A percentile compares a stretch with the other conserved stretches of the same genome.
phyloP scores from a whole-genome alignment of 345 rosid genomes.

The Stellera chamaejasme region DNA sequence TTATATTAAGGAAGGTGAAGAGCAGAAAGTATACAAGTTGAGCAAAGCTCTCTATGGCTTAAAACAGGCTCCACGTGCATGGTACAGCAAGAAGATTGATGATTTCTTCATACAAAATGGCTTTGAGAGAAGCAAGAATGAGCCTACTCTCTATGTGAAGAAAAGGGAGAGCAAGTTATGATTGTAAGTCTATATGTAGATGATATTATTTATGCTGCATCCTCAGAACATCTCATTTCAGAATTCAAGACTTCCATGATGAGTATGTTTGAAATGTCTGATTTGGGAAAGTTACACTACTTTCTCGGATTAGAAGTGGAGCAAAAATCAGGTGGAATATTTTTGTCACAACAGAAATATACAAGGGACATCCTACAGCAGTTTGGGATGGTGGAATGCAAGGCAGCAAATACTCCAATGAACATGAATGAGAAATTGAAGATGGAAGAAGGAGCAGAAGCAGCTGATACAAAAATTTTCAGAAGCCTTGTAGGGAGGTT shows the following conservation, averaged over 20 bases:
- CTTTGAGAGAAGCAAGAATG: neutral
- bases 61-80: neutral
- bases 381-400: neutral
- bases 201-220: neutral
- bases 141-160: neutral
- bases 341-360: slow-evolving; percentile 6
- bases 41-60: neutral
- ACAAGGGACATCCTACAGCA: neutral
- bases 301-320: neutral
- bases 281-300: neutral
- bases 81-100: neutral
- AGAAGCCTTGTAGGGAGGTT: neutral
- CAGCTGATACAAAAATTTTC: neutral
- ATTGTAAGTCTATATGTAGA: neutral
- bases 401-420: neutral
- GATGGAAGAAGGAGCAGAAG: neutral
- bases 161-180: neutral
- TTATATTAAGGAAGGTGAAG: neutral
- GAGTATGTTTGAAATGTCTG: neutral
- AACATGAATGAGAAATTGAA: neutral
- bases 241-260: neutral
- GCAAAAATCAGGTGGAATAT: neutral
- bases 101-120: neutral
- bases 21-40: neutral
- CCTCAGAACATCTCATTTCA: neutral